Evolutionary conservation across 1,284 basidiomycete species (phyloP).

Genomic region (Tylopilus sp.): DNA sequence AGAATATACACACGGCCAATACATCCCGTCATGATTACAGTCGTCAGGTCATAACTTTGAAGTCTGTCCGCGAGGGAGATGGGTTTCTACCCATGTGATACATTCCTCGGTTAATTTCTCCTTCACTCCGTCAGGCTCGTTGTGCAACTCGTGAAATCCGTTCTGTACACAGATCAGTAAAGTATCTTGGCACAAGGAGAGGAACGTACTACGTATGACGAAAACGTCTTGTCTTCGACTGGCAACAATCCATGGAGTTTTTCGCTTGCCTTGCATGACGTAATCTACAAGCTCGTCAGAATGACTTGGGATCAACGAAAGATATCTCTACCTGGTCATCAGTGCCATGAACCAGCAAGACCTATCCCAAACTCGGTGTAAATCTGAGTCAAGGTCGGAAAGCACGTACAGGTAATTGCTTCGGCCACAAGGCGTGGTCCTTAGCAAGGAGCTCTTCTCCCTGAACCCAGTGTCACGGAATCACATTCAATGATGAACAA

Average conservation of each 20-base stretch:
- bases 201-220: constrained; percentile 63
- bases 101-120: constrained; percentile 70
- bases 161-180: constrained; percentile 56
- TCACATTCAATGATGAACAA: background rate
- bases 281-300: constrained; percentile 56
- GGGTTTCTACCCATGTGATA: constrained; percentile 65
- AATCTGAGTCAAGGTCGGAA: background rate
- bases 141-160: constrained; percentile 86
- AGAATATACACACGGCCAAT: constrained; percentile 34
- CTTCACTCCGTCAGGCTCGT: constrained; percentile 80
- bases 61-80: constrained; percentile 26
- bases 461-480: constrained; percentile 48
- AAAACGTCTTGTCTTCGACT: constrained; percentile 72
- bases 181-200: background rate
- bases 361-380: constrained; percentile 44
- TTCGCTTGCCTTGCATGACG: constrained; percentile 68
- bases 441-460: constrained; percentile 68
- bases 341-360: constrained; percentile 83
- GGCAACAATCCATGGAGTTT: constrained; percentile 70
- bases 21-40: constrained; percentile 18
- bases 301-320: constrained; percentile 2
- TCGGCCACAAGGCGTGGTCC: constrained; percentile 76
- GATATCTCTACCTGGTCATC: constrained; percentile 67
- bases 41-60: constrained; percentile 35
- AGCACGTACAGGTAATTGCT: constrained; percentile 69